Conservation (phyloP, 2,329 filamentous ascomycete genomes). For the Cytospora chrysosperma region DNA sequence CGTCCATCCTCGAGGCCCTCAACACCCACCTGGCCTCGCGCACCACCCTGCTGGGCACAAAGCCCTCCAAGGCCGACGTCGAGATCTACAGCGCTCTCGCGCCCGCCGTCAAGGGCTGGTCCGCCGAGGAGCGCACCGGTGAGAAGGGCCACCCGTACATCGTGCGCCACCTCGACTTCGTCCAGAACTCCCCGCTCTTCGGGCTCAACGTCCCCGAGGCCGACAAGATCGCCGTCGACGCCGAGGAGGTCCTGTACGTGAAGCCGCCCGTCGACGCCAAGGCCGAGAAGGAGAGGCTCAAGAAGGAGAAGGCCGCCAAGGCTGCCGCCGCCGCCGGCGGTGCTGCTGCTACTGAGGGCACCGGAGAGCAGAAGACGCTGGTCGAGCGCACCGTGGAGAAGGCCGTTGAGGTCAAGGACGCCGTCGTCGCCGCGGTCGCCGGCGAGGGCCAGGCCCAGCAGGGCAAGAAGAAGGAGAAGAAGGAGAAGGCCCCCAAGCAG, state of each 20-base stretch:
- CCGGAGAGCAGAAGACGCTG: constrained; percentile 48
- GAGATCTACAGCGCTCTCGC: constrained; percentile 78
- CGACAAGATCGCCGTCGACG: constrained; percentile 77
- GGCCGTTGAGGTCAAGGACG: constrained; percentile 49
- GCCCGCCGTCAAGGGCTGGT: constrained; percentile 76
- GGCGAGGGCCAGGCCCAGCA: constrained; percentile 43
- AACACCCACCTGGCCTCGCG: constrained; percentile 86
- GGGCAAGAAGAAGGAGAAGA: constrained; percentile 95
- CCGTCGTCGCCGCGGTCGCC: constrained; percentile 44
- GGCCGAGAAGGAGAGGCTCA: constrained; percentile 93
- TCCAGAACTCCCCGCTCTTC: constrained; percentile 82
- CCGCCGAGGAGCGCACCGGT: constrained; percentile 81
- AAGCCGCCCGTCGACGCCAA: constrained; percentile 88
- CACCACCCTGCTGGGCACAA: constrained; percentile 84
- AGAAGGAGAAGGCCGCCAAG: constrained; percentile 87
- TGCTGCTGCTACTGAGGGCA: constrained; percentile 30
- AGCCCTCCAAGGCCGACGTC: constrained; percentile 85
- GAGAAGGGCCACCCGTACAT: constrained; percentile 88
- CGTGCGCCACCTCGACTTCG: constrained; percentile 88
- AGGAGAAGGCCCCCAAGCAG: constrained; percentile 80
- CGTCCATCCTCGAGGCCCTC: constrained; percentile 71
- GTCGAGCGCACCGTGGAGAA: constrained; percentile 62
- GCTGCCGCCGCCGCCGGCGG: constrained; percentile 49
- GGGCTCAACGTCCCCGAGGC: constrained; percentile 66
- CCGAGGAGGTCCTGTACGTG: constrained; percentile 78